Conservation (phyloP, 805 yeast species). For the Yueomyces sp. region DNA sequence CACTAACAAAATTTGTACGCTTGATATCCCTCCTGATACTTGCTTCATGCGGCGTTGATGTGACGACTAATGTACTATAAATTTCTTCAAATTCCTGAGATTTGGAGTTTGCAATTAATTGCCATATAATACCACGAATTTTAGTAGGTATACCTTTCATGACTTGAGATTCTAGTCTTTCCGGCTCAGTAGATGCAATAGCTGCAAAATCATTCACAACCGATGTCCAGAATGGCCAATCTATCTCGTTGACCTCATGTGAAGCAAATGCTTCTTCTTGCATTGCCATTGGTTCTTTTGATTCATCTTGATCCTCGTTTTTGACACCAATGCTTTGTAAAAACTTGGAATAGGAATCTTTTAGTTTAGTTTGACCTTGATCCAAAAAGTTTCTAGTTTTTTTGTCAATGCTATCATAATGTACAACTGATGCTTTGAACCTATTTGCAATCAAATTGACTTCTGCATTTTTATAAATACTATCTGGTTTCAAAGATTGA, state of each 20-base stretch:
- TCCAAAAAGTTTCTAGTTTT: constrained; percentile 39
- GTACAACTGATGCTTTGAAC: constrained; percentile 40
- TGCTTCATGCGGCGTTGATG: constrained; percentile 53
- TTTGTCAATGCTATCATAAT: constrained; percentile 35
- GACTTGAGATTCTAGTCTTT: constrained; percentile 45
- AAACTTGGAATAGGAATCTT: constrained; percentile 17
- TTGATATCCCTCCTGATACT: constrained; percentile 71
- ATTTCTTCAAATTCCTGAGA: constrained; percentile 31
- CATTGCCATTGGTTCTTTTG: constrained; percentile 3
- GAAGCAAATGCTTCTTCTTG: constrained; percentile 23
- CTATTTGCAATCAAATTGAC: constrained; percentile 51
- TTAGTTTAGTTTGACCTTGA: constrained; percentile 33
- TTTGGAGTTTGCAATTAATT: constrained; percentile 69
- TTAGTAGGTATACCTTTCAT: constrained; percentile 73
- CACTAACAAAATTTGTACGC: constrained; percentile 70
- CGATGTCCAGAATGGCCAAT: constrained; percentile 82
- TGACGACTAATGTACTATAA: constrained; percentile 31
- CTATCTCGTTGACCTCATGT: constrained; percentile 14
- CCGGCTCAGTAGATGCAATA: constrained; percentile 50
- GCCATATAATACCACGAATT: constrained; percentile 88
- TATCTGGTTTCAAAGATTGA: constrained; percentile 10
- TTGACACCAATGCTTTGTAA: constrained; percentile 4
- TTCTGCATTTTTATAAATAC: constrained; percentile 19
- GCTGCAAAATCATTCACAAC: constrained; percentile 66
- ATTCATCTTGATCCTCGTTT: constrained; percentile 10